A percentile compares a stretch with the other conserved stretches of the same genome.
Evolutionary conservation across 2,329 filamentous ascomycete genomes (phyloP).

Genomic region (Thelonectria rubi): DNA sequence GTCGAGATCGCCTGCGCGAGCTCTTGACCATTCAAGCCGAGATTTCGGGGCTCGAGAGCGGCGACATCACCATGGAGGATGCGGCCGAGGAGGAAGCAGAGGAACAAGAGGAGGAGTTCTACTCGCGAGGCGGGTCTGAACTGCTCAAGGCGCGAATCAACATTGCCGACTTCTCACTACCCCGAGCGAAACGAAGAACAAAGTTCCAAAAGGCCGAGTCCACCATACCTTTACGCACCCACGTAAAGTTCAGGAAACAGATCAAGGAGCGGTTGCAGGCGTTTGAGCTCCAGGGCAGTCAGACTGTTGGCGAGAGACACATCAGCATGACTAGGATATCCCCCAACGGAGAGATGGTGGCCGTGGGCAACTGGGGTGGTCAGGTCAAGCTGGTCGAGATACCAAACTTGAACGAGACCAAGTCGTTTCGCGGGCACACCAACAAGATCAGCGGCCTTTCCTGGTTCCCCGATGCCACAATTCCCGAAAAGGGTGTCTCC

Average conservation of each 20-base stretch:
- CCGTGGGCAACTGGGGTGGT: conserved; percentile 92
- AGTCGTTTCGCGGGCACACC: conserved; percentile 81
- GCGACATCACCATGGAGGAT: conserved; percentile 71
- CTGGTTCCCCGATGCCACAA: conserved; percentile 86
- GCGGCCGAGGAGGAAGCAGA: conserved; percentile 67
- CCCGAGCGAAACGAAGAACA: conserved; percentile 79
- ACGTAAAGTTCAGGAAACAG: conserved; percentile 90
- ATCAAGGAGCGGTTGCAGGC: conserved; percentile 83
- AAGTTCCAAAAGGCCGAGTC: conserved; percentile 83
- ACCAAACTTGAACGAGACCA: conserved; percentile 81
- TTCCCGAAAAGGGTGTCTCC: conserved; percentile 76
- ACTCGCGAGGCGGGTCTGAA: conserved; percentile 80
- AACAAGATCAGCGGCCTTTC: conserved; percentile 90
- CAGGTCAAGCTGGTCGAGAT: conserved; percentile 87
- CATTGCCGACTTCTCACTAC: conserved; percentile 85
- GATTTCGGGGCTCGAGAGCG: conserved; percentile 62
- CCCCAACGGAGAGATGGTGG: conserved; percentile 83
- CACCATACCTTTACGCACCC: conserved; percentile 83
- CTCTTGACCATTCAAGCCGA: conserved; percentile 79
- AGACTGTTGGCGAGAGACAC: conserved; percentile 89
- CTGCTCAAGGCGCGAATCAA: conserved; percentile 79
- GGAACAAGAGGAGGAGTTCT: conserved; percentile 92
- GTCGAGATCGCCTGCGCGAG: conserved; percentile 86
- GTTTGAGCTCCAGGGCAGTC: conserved; percentile 92
- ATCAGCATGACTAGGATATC: conserved; percentile 93